Percentiles rank a stretch among this genome's conserved stretches.
These are phyloP conservation scores for Pseudogymnoascus sp. DNA, from an alignment of 2,329 filamentous ascomycete species.

Conservation along the genomic window DNA sequence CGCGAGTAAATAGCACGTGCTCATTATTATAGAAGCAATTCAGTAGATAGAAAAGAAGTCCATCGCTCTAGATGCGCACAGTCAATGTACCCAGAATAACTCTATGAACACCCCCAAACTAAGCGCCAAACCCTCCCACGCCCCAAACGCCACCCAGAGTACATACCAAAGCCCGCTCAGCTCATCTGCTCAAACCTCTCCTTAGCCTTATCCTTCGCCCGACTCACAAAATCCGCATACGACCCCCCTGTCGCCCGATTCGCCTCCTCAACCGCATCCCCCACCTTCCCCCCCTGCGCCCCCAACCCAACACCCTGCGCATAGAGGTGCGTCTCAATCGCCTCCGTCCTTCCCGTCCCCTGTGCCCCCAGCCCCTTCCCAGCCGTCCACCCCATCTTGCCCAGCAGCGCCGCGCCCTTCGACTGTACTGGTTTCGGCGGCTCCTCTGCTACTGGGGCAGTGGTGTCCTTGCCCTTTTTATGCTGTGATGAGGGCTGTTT, in stretches of 20 bases:
- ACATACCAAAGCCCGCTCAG: not conserved
- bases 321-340: constrained; percentile 56
- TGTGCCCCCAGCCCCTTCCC: constrained; percentile 57
- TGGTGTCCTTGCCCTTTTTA: constrained; percentile 22
- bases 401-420: constrained; percentile 58
- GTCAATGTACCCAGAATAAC: not conserved
- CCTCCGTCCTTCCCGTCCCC: constrained; percentile 53
- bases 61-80: not conserved
- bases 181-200: constrained; percentile 53
- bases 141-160: not conserved
- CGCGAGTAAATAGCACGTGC: not conserved
- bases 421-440: constrained; percentile 36
- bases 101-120: not conserved
- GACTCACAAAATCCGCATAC: constrained; percentile 54
- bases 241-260: constrained; percentile 50
- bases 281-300: constrained; percentile 59
- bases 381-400: constrained; percentile 64
- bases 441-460: constrained; percentile 22
- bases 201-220: constrained; percentile 56
- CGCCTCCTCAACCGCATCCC: constrained; percentile 57
- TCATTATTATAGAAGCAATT: not conserved
- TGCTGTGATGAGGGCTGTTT: constrained; percentile 39
- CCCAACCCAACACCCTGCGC: constrained; percentile 60
- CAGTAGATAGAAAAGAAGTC: not conserved
- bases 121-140: not conserved